Base-by-base conservation (phyloP, 2,329 filamentous ascomycete genomes). In the Fusarium domesticum region DNA sequence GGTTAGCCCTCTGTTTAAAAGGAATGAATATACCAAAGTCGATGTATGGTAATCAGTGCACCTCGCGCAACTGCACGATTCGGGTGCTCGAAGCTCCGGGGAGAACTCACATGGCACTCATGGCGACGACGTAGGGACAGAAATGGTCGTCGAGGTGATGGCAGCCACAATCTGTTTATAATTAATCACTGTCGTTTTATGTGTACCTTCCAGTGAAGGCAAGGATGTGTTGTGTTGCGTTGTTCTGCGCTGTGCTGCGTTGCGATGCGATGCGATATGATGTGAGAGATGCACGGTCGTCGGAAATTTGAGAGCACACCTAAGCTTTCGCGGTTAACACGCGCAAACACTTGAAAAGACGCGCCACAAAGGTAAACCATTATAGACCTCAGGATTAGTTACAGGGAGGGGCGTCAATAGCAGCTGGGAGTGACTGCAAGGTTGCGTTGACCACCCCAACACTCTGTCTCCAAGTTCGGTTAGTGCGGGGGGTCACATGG, bases 81-180 rank as follows among this genome's bases (percentile, higher is more conserved):
- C n/a, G n/a, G n/a, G n/a, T n/a, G n/a, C 10, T 31, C 37, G 23
- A 16, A 39, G n/a, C 20, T 41, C 15, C 18, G n/a, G 11, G 10
- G 17, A 30, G 10, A 35, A 62, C 66, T 61, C 50, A 69, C 66
- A 69, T 69, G 40, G 66, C 66, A 57, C 66, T 67, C 66, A 69
- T 69, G 54, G 35, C 38, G 45, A 33, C 43, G 47, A 47, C 45
- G 23, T n/a, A n/a, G 23, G 23, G 23, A 12, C 23, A 8, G 23
- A 28, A 28, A 28, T 11, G 14, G 23, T 28, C 23, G 23, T 28
- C 7, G 23, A 12, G 10, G 3, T 11, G 14, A 4, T 8, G 23
- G 23, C 23, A 28, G 14, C 14, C 23, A 28, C n/a, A 12, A 28
- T 28, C 10, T 28, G 8, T 5, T 8, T 8, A 12, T 28, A 10